These are phyloP conservation scores for Fusarium newnesense DNA, from an alignment of 2,329 filamentous ascomycete genomes.

Conservation along the genomic window DNA sequence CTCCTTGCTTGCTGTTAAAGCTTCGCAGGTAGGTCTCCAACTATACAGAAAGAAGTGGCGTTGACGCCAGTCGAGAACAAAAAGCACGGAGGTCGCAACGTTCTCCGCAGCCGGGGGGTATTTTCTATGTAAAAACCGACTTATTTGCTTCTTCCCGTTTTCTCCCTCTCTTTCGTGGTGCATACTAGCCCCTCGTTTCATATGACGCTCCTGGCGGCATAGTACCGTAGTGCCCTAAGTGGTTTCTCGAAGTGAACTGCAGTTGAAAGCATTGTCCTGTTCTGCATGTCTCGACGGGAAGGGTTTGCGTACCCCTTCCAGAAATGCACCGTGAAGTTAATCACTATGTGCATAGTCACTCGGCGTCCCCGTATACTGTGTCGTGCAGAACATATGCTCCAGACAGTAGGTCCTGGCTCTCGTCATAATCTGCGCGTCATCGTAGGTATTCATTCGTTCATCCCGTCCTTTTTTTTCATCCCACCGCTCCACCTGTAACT, in stretches of 20 bases:
- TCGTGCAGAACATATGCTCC: conserved; percentile 29
- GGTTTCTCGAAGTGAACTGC: conserved; percentile 23
- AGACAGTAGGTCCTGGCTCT: conserved; percentile 26
- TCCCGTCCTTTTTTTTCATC: conserved; percentile 27
- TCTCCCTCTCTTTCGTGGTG: conserved; percentile 14
- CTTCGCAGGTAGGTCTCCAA: conserved; percentile 28
- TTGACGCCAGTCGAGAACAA: conserved; percentile 34
- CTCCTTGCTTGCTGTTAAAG: conserved; percentile 43
- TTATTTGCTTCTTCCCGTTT: conserved; percentile 14
- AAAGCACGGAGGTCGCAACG: conserved; percentile 29
- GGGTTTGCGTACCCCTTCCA: conserved; percentile 20
- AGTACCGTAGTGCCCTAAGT: conserved; percentile 29
- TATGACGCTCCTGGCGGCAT: conserved; percentile 27
- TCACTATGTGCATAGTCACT: conserved; percentile 25
- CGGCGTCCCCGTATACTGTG: conserved; percentile 35
- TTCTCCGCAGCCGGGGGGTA: conserved; percentile 35
- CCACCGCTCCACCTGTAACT: conserved; percentile 36
- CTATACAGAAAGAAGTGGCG: conserved; percentile 35
- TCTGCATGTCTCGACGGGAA: conserved; percentile 4
- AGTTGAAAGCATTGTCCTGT: neutral
- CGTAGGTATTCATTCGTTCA: conserved; percentile 34
- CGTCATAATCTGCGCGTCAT: conserved; percentile 26
- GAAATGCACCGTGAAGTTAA: conserved; percentile 22
- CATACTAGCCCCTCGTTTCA: conserved; percentile 14
- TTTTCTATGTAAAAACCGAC: conserved; percentile 22